Evolutionary conservation across 805 yeast genomes (phyloP).

Genomic region (Priceomyces haplophilus): DNA sequence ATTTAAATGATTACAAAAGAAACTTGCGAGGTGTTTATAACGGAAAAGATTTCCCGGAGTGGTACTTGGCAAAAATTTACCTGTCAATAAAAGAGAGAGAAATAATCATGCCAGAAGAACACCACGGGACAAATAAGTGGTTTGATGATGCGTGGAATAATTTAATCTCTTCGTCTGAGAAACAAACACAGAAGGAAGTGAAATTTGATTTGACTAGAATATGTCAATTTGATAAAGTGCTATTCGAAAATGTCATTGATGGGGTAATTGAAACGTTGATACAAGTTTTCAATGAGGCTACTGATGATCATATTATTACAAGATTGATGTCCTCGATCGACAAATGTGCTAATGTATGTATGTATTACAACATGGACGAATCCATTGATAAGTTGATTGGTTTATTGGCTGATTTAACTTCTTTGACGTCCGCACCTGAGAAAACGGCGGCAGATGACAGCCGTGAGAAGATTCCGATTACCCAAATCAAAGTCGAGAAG

Average conservation of each 20-base stretch:
- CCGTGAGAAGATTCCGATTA: conserved; percentile 43
- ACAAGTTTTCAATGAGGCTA: conserved; percentile 78
- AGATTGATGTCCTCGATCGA: conserved; percentile 86
- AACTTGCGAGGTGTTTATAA: conserved; percentile 80
- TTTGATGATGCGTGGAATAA: conserved; percentile 86
- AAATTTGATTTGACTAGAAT: conserved; percentile 23
- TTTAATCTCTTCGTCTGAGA: conserved; percentile 49
- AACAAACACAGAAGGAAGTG: conserved; percentile 25
- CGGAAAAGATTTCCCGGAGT: conserved; percentile 73
- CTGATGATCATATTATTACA: conserved; percentile 85
- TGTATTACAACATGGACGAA: conserved; percentile 53
- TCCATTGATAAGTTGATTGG: conserved; percentile 67
- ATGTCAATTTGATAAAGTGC: conserved; percentile 64
- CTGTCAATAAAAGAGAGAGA: conserved; percentile 78
- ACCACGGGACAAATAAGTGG: conserved; percentile 87
- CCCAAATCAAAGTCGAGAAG: conserved; percentile 49
- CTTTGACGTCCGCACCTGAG: conserved; percentile 47
- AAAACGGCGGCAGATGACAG: conserved; percentile 19
- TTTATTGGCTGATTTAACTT: conserved; percentile 64
- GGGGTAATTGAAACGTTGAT: conserved; percentile 70
- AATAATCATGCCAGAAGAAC: conserved; percentile 97
- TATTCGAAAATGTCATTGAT: conserved; percentile 63
- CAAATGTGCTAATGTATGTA: conserved; percentile 75
- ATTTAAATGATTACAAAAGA: conserved; percentile 71
- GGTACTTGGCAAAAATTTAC: conserved; percentile 82